A percentile compares a stretch with the other conserved stretches of the same genome.
Conservation (phyloP, 2,329 filamentous ascomycete genomes). For the Gnomoniopsis smithogilvyi region DNA sequence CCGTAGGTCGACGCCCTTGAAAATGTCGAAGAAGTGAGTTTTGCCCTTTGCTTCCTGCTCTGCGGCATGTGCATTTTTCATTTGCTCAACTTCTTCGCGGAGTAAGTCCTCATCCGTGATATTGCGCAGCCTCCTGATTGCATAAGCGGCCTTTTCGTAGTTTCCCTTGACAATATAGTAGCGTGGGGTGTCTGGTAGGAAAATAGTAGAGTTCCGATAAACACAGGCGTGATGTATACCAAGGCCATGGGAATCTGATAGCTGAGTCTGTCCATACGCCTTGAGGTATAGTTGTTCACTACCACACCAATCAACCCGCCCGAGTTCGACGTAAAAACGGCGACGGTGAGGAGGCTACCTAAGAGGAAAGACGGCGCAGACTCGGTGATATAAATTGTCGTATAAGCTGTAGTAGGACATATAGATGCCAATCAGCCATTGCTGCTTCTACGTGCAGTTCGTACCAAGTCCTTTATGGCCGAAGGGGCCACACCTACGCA, state of each 20-base stretch:
- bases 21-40: neutral
- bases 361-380: neutral
- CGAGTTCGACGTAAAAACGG: neutral
- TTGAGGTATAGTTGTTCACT: neutral
- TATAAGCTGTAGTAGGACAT: neutral
- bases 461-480: too few relatives aligned
- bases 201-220: neutral
- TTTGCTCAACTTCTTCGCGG: neutral
- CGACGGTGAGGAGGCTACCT: neutral
- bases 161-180: neutral
- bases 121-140: neutral
- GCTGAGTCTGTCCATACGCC: neutral
- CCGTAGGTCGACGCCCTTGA: neutral
- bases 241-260: neutral
- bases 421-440: neutral
- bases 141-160: neutral
- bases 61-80: neutral
- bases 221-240: neutral
- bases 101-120: neutral
- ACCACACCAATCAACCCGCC: neutral
- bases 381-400: neutral
- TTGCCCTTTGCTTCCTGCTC: neutral
- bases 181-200: neutral
- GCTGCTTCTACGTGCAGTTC: neutral
- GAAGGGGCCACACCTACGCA: too few relatives aligned